These are phyloP conservation scores for Aspergillus saccharolyticus DNA, from an alignment of 495 filamentous ascomycete genomes.

Conservation along the genomic window DNA sequence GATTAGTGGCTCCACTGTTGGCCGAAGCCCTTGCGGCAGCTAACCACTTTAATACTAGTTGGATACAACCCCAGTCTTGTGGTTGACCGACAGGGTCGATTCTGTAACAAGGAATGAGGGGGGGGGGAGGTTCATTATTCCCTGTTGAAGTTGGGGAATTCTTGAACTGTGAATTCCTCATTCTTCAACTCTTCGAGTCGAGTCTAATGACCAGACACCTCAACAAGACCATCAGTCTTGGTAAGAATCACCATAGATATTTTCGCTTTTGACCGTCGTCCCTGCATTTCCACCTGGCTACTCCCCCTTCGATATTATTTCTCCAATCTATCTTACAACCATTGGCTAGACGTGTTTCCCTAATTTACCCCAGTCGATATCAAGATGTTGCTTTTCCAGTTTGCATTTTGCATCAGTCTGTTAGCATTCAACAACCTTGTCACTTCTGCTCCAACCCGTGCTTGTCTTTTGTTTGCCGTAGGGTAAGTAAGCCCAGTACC, in stretches of 20 bases:
- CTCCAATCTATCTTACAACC: conserved; percentile 9
- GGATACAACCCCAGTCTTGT: background rate
- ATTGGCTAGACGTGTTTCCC: conserved; percentile 11
- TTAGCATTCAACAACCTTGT: conserved; percentile 34
- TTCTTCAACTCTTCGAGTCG: background rate
- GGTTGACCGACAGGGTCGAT: background rate
- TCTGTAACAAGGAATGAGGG: background rate
- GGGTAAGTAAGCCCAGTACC: conserved; percentile 23
- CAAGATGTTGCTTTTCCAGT: conserved; percentile 38
- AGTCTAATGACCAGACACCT: background rate
- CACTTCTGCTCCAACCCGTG: conserved; percentile 24
- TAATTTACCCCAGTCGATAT: conserved; percentile 5
- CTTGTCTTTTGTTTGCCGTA: conserved; percentile 34
- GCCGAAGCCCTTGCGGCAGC: background rate
- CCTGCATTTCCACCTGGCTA: background rate
- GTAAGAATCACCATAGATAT: too few species aligned
- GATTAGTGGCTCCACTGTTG: background rate
- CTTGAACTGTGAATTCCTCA: background rate
- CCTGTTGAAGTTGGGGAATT: background rate
- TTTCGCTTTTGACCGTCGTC: conserved; percentile 8
- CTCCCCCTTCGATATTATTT: too few species aligned
- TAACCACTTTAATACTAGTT: background rate
- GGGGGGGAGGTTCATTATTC: background rate
- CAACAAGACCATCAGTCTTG: background rate
- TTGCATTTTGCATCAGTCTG: conserved; percentile 26